Conservation (phyloP, 441 rosid species). For the Pelargonium fulgidum region DNA sequence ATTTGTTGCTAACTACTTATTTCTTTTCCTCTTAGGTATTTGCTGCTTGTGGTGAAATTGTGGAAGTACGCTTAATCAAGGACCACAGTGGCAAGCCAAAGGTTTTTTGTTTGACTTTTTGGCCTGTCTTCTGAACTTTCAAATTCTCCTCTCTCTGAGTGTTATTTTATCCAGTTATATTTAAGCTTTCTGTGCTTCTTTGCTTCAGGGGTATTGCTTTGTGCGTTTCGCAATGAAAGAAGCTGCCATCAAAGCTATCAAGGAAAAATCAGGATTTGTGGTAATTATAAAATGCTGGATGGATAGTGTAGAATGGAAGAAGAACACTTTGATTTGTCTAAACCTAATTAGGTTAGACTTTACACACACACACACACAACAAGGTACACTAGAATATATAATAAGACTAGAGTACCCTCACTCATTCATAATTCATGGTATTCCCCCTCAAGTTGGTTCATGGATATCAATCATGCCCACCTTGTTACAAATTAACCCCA, state of each 20-base stretch:
- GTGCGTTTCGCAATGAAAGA: slow-evolving; percentile 16
- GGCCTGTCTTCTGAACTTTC: neutral
- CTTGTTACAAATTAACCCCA: no score
- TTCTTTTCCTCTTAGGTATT: slow-evolving; percentile 8
- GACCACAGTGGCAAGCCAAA: slow-evolving; percentile 10
- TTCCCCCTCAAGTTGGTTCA: no score
- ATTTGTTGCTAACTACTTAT: neutral
- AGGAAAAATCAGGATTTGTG: slow-evolving; percentile 13
- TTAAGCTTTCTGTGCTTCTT: slow-evolving; percentile 5
- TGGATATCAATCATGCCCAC: no score
- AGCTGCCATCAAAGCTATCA: slow-evolving; percentile 12
- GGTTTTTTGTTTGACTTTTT: neutral
- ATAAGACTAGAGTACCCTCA: no score
- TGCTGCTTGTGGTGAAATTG: slow-evolving; percentile 11
- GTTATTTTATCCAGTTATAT: neutral
- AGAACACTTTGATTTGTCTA: no score
- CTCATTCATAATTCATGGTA: no score
- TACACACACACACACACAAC: no score
- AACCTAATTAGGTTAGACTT: no score
- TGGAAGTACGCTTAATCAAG: slow-evolving; percentile 11
- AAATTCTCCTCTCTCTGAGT: slow-evolving; percentile 1
- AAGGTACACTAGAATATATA: no score
- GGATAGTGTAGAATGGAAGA: neutral
- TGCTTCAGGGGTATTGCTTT: slow-evolving; percentile 15
- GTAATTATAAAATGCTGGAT: slow-evolving; percentile 5